Evolutionary conservation across 164 flowering plant species (phyloP).

Genomic region (Liriodendron chinense): DNA sequence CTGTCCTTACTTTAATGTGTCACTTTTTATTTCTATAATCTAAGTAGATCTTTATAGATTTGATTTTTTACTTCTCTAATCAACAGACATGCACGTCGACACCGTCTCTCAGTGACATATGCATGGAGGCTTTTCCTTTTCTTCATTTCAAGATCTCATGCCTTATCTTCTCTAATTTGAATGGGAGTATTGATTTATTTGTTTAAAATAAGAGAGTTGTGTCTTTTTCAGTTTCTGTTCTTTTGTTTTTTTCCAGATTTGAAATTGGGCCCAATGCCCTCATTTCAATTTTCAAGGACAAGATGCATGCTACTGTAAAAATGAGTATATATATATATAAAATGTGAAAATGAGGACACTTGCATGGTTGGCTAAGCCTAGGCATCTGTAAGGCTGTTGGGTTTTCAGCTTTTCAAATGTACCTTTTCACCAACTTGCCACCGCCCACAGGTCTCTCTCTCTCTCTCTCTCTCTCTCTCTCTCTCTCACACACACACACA

Average conservation of each 20-base stretch:
- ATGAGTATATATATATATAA: background rate
- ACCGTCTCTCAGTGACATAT: background rate
- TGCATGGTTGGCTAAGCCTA: background rate
- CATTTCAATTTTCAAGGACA: background rate
- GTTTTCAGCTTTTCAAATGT: background rate
- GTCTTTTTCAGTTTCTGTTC: background rate
- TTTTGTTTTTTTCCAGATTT: background rate
- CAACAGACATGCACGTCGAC: background rate
- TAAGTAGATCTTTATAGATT: too few species aligned
- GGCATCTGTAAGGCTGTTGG: background rate
- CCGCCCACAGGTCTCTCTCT: background rate
- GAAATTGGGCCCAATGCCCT: background rate
- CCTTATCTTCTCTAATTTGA: background rate
- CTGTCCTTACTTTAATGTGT: background rate
- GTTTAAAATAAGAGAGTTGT: background rate
- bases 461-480: constrained; percentile 3
- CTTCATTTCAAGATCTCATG: background rate
- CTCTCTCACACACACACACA: too few species aligned
- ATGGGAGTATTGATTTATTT: background rate
- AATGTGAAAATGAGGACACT: background rate
- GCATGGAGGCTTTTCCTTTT: background rate
- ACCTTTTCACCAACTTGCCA: background rate
- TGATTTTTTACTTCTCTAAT: too few species aligned
- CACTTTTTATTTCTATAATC: background rate
- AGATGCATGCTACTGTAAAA: background rate